Conservation (phyloP, 2,329 filamentous ascomycete genomes). For the Polychaeton citri region DNA sequence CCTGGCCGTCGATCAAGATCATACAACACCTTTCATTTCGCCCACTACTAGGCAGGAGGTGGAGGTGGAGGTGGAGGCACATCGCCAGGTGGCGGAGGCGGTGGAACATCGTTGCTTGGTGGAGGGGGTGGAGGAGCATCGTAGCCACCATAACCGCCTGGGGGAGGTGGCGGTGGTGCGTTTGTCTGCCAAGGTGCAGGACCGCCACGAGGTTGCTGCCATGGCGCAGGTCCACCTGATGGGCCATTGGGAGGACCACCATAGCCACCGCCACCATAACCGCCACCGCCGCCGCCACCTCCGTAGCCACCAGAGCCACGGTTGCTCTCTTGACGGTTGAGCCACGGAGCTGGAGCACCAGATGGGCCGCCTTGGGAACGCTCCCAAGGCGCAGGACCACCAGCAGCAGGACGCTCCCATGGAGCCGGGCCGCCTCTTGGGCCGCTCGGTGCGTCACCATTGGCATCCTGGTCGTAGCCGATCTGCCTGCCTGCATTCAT, state of each 20-base stretch:
- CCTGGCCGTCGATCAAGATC: too few relatives aligned
- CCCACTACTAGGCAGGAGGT: conserved; percentile 26
- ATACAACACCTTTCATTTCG: too few relatives aligned
- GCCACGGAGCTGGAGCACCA: conserved; percentile 25
- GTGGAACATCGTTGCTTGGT: conserved; percentile 44
- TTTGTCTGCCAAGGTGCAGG: conserved; percentile 5
- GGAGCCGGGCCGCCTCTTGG: conserved; percentile 52
- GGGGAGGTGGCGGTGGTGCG: conserved; percentile 3
- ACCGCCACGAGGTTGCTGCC: conserved; percentile 13
- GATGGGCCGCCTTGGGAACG: conserved; percentile 9
- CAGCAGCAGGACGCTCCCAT: conserved; percentile 21
- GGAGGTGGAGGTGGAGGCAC: conserved; percentile 53
- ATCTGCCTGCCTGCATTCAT: conserved; percentile 62
- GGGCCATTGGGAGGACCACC: conserved; percentile 6
- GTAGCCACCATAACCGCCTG: conserved; percentile 13
- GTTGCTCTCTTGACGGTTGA: conserved; percentile 8
- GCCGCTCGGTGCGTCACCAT: conserved; percentile 50
- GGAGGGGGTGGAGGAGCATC: conserved; percentile 37
- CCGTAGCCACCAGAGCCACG: conserved; percentile 5
- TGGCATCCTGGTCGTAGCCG: conserved; percentile 63
- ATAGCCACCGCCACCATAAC: conserved; percentile 11
- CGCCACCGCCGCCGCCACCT: conserved; percentile 9
- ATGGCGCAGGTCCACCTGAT: conserved; percentile 10
- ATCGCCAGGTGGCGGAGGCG: conserved; percentile 47
- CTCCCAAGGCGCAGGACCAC: conserved; percentile 34